phyloP scores from a whole-genome alignment of 768 basidiomycete genomes.

The Lentinula lateritia region DNA sequence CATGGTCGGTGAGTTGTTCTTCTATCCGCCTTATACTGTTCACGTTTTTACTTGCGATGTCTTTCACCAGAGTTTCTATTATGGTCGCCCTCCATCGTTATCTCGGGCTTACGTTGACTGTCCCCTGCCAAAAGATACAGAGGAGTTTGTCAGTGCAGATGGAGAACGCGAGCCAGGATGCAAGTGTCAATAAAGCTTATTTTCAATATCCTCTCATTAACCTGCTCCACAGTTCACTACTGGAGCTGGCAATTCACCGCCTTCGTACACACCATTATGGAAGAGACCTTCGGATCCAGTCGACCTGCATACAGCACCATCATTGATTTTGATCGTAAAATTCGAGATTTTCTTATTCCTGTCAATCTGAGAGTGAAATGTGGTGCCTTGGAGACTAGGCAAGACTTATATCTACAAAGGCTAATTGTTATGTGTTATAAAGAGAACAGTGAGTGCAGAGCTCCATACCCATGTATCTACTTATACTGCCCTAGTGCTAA shows the following conservation, averaged over 20 bases:
- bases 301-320: conserved; percentile 46
- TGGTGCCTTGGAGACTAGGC: conserved; percentile 13
- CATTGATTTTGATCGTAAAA: conserved; percentile 52
- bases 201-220: not conserved
- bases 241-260: conserved; percentile 54
- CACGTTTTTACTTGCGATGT: not conserved
- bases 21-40: not conserved
- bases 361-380: conserved; percentile 34
- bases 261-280: conserved; percentile 46
- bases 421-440: conserved; percentile 40
- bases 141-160: conserved; percentile 25
- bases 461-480: not conserved
- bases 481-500: conserved; percentile 34
- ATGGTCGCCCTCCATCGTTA: conserved; percentile 56
- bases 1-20: conserved; percentile 44
- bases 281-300: conserved; percentile 46
- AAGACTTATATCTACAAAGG: conserved; percentile 31
- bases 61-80: conserved; percentile 46
- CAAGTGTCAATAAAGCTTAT: conserved; percentile 16
- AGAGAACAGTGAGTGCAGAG: conserved; percentile 37
- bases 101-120: conserved; percentile 50
- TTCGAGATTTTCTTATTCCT: conserved; percentile 57
- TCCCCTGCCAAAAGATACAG: conserved; percentile 42
- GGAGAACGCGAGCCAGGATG: conserved; percentile 36
- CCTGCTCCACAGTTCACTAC: conserved; percentile 34